These are phyloP conservation scores for Nothopassalora personata DNA, from an alignment of 2,329 filamentous ascomycete species.

Conservation along the genomic window DNA sequence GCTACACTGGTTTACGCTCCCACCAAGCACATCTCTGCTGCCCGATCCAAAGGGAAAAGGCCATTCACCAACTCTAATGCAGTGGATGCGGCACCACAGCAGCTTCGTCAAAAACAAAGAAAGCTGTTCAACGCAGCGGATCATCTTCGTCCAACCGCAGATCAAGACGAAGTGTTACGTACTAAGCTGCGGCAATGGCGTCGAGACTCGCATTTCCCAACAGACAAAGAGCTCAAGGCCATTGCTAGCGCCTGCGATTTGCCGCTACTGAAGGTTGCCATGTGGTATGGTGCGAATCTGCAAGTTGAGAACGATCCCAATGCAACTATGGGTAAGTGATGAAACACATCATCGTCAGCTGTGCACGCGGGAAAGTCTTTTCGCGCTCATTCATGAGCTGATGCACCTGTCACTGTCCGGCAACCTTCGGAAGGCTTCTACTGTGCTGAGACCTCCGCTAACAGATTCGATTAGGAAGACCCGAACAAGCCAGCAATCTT, in stretches of 20 bases:
- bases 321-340: neutral
- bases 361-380: too few relatives aligned
- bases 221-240: neutral
- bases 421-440: too few relatives aligned
- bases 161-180: neutral
- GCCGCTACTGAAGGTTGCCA: neutral
- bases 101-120: neutral
- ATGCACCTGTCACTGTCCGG: too few relatives aligned
- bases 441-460: too few relatives aligned
- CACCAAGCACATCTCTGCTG: neutral
- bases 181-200: neutral
- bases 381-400: too few relatives aligned
- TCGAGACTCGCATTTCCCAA: neutral
- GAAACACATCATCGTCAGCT: too few relatives aligned
- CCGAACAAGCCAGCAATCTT: too few relatives aligned
- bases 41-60: neutral
- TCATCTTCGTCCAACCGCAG: neutral
- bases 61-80: neutral
- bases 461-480: too few relatives aligned
- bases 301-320: neutral
- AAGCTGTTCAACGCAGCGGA: neutral
- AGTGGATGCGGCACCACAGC: neutral
- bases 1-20: too few relatives aligned
- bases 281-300: neutral
- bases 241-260: neutral